Evolutionary conservation across 2,329 filamentous ascomycete genomes (phyloP).

Genomic region (Colletotrichum orchidophilum): DNA sequence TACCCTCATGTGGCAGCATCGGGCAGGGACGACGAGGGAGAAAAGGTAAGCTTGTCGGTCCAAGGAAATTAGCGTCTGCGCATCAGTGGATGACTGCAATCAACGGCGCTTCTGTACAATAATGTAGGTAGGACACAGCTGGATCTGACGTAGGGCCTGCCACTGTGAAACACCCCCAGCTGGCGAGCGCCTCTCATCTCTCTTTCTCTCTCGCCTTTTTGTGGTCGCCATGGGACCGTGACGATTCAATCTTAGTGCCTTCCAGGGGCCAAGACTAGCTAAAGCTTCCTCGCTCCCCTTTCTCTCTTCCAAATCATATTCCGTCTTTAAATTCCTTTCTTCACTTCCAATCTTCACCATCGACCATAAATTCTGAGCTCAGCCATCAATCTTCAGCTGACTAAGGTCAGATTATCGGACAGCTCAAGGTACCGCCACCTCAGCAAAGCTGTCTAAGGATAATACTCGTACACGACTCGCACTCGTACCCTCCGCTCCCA

Average conservation of each 20-base stretch:
- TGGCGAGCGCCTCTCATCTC: background rate
- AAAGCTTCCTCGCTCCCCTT: background rate
- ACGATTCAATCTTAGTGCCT: background rate
- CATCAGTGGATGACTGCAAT: background rate
- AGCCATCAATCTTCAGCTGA: background rate
- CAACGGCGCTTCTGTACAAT: background rate
- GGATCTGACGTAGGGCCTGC: conserved; percentile 5
- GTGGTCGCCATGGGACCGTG: background rate
- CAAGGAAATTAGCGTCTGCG: conserved; percentile 29
- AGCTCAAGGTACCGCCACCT: background rate
- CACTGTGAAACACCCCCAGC: background rate
- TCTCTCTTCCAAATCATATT: background rate
- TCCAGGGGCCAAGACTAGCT: background rate
- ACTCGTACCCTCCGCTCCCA: conserved; percentile 12
- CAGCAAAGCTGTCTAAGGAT: background rate
- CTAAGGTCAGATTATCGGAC: background rate
- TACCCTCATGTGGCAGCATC: too few relatives aligned
- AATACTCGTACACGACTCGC: conserved; percentile 21
- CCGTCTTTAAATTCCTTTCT: background rate
- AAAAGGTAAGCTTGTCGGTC: background rate
- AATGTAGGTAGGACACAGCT: background rate
- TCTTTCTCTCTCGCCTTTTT: background rate
- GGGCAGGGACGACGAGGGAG: background rate
- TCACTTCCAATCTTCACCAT: background rate
- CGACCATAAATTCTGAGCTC: background rate